These are phyloP conservation scores for Monosporascus sp. DNA, from an alignment of 2,329 filamentous ascomycete genomes.

Conservation along the genomic window DNA sequence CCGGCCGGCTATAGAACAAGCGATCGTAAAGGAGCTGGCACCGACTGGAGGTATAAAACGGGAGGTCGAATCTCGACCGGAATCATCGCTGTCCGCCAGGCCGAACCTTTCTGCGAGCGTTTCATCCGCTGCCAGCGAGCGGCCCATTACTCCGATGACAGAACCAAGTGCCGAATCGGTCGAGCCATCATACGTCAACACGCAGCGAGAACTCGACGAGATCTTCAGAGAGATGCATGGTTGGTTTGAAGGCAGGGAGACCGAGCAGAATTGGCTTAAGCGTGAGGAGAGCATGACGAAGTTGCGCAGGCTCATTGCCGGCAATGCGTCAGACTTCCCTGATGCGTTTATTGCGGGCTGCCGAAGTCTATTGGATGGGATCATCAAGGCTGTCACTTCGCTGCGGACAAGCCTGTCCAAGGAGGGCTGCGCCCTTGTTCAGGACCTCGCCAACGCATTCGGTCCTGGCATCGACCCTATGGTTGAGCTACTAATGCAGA, in stretches of 20 bases:
- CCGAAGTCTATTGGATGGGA: constrained; percentile 75
- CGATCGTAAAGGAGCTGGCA: constrained; percentile 70
- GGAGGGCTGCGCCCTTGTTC: constrained; percentile 76
- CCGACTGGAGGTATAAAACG: constrained; percentile 37
- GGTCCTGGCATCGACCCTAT: constrained; percentile 79
- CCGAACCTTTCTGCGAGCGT: constrained; percentile 45
- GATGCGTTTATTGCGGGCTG: constrained; percentile 65
- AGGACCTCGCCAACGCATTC: constrained; percentile 73
- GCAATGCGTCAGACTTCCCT: constrained; percentile 78
- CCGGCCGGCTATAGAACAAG: constrained; percentile 75
- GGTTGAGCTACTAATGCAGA: constrained; percentile 85
- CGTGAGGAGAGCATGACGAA: constrained; percentile 77
- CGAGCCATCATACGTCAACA: constrained; percentile 79
- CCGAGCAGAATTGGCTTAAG: constrained; percentile 85
- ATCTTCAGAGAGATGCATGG: constrained; percentile 75
- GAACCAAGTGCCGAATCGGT: constrained; percentile 64
- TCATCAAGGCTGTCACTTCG: constrained; percentile 78
- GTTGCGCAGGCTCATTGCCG: constrained; percentile 71
- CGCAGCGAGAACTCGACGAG: constrained; percentile 82
- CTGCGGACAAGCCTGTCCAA: constrained; percentile 86
- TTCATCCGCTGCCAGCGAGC: constrained; percentile 43
- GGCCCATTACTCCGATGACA: constrained; percentile 55
- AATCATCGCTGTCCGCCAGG: constrained; percentile 30
- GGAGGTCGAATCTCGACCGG: constrained; percentile 35
- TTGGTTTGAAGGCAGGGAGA: constrained; percentile 81